These are phyloP conservation scores for Drechslerella coelobrocha DNA, from an alignment of 2,329 filamentous ascomycete species.

Conservation along the genomic window DNA sequence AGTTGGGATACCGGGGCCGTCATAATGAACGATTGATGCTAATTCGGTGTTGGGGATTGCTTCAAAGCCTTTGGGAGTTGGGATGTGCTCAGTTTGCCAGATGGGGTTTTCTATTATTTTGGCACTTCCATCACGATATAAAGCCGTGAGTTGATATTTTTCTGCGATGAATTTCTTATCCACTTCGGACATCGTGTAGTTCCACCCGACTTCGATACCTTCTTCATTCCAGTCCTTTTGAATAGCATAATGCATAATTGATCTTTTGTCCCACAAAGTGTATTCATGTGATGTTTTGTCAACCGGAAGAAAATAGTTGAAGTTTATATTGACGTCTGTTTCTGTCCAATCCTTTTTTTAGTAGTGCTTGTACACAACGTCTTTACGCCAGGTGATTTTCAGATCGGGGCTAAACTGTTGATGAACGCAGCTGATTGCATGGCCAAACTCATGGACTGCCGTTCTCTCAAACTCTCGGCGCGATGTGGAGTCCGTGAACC, in stretches of 20 bases:
- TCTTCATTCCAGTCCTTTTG: conserved; percentile 12
- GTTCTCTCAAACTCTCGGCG: conserved; percentile 51
- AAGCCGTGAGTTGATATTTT: conserved; percentile 14
- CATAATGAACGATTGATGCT: background rate
- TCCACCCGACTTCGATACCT: background rate
- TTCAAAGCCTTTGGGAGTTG: background rate
- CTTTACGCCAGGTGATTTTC: conserved; percentile 54
- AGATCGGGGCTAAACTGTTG: conserved; percentile 54
- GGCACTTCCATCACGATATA: conserved; percentile 13
- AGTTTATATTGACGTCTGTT: background rate
- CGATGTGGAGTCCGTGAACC: conserved; percentile 49
- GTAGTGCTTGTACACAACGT: conserved; percentile 51
- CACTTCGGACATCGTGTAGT: background rate
- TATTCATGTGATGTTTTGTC: background rate
- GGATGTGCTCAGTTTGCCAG: conserved; percentile 8
- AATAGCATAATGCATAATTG: conserved; percentile 27
- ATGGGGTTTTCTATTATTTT: background rate
- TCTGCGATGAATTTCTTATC: conserved; percentile 21
- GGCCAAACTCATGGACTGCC: conserved; percentile 56
- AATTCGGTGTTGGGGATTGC: conserved; percentile 17
- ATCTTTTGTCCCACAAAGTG: conserved; percentile 11
- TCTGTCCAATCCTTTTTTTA: background rate
- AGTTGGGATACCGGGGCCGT: background rate
- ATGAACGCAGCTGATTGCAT: conserved; percentile 55
- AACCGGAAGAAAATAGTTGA: conserved; percentile 5